Evolutionary conservation across 352 stramenopile genomes (phyloP), one percentile per base, ranked within the genome.

Genomic region (Pythium phragmiticola): DNA sequence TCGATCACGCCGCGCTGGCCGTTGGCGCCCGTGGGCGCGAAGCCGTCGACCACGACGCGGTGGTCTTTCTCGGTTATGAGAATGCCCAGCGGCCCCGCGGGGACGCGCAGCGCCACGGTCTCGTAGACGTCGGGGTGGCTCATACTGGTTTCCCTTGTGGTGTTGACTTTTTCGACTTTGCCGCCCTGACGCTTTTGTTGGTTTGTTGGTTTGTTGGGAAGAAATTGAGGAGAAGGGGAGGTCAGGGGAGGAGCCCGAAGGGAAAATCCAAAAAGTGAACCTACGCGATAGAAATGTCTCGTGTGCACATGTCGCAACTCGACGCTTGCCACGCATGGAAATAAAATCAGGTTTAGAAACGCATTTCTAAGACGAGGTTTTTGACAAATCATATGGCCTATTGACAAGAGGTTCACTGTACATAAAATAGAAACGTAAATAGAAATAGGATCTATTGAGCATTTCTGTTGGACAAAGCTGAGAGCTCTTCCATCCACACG

Each of bases 11-110:
- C 84, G 17, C 52, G 50, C 43, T 82, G 60, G 55, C 72, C 81
- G 16, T 74, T 65, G n/a, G 49, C 57, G 3, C 70, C 69, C 3
- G 84, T 76, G 43, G 82, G 78, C 5, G 83, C 82, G 66, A 95
- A 95, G 61, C 80, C 79, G 59, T 95, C 83, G 34, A 95, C 80
- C 16, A 93, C 64, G 26, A 90, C 77, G 47, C 63, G 41, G 72
- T 66, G 34, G 72, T 74, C 58, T 43, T 71, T 43, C 59, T 90
- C 87, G 51, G 80, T 92, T 36, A 95, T 81, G 65, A 95, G 82
- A 30, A 95, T 82, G 0, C 83, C 86, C 1, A 95, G 71, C 1
- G 86, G 80, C 0, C 85, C 85, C 1, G 82, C 65, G 11, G 81
- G 80, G 28, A 92, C 86, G 30, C 72, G 70, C 50, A 95, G 75